Conservation (phyloP, 768 basidiomycete species). For the Clathrus columnatus region DNA sequence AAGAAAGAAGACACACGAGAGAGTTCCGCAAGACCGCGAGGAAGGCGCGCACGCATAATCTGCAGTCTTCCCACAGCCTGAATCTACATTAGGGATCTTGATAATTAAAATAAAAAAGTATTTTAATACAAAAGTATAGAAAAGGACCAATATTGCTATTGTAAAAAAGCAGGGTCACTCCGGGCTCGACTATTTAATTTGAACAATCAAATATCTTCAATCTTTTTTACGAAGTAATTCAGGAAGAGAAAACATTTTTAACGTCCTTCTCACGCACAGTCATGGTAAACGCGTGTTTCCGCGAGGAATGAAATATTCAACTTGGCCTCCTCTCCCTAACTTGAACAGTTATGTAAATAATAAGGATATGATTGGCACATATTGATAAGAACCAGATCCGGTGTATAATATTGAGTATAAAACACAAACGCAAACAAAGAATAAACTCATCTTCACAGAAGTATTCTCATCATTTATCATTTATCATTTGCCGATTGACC, state of each 20-base stretch:
- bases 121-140: background rate
- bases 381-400: background rate
- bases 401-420: too few species aligned
- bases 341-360: background rate
- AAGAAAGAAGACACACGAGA: constrained; percentile 1
- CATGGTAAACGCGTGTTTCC: background rate
- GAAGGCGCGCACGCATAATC: background rate
- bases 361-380: background rate
- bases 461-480: too few species aligned
- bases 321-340: too few species aligned
- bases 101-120: too few species aligned
- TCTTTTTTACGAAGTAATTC: background rate
- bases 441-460: too few species aligned
- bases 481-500: too few species aligned
- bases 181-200: too few species aligned
- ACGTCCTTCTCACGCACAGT: background rate
- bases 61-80: constrained; percentile 4
- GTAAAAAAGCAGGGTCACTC: background rate
- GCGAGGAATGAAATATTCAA: background rate
- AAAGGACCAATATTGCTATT: background rate
- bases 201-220: too few species aligned
- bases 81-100: too few species aligned
- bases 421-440: too few species aligned
- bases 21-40: constrained; percentile 1
- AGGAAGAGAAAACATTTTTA: background rate